A percentile compares a stretch with the other conserved stretches of the same genome.
Evolutionary conservation across 1,139 yeast species (phyloP).

Genomic region (Yamadazyma atmosphaerica): DNA sequence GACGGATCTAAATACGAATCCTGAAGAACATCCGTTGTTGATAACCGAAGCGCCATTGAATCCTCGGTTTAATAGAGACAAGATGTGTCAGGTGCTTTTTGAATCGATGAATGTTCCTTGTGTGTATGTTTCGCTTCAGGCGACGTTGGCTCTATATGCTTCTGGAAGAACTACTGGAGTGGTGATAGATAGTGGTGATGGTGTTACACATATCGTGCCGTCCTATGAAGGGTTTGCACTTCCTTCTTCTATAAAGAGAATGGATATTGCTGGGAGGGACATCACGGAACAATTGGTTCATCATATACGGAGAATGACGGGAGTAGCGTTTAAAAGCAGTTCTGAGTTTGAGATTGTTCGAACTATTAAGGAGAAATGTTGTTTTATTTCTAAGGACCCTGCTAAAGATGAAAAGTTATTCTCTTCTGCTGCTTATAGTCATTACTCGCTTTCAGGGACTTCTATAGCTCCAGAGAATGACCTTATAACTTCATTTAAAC

Average conservation of each 20-base stretch:
- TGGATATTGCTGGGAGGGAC: constrained; percentile 87
- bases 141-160: constrained; percentile 82
- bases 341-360: constrained; percentile 84
- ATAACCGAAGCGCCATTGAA: constrained; percentile 90
- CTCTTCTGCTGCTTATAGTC: constrained; percentile 25
- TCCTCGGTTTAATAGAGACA: constrained; percentile 69
- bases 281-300: constrained; percentile 73
- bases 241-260: constrained; percentile 68
- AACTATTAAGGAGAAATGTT: constrained; percentile 70
- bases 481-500: constrained; percentile 47
- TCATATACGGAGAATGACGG: constrained; percentile 63
- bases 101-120: constrained; percentile 90
- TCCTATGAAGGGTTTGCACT: constrained; percentile 86
- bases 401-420: constrained; percentile 64
- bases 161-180: constrained; percentile 90
- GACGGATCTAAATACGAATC: constrained; percentile 52
- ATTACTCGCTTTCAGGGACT: constrained; percentile 16
- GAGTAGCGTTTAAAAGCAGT: constrained; percentile 61
- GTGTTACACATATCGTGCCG: constrained; percentile 86
- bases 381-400: constrained; percentile 72
- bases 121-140: constrained; percentile 77
- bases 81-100: constrained; percentile 74
- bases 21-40: constrained; percentile 61
- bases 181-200: constrained; percentile 89
- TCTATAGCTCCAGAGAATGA: constrained; percentile 16